These are phyloP conservation scores for Fusarium palustre DNA, from an alignment of 2,329 filamentous ascomycete genomes.

Conservation along the genomic window DNA sequence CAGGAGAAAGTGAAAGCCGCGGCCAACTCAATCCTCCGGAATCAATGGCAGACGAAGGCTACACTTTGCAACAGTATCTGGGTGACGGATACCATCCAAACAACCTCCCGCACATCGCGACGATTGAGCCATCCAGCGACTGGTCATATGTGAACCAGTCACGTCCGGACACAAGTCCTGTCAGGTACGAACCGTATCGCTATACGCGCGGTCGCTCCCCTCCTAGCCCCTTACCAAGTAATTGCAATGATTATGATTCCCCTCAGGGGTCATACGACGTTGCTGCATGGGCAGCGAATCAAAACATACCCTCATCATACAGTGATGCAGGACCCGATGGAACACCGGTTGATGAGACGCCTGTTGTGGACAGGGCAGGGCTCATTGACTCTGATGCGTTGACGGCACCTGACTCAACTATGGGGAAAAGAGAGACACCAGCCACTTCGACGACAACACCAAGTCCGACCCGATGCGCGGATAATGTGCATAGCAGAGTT, in stretches of 20 bases:
- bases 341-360: constrained; percentile 38
- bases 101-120: constrained; percentile 53
- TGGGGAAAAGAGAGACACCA: constrained; percentile 33
- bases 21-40: constrained; percentile 47
- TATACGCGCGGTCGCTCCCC: constrained; percentile 65
- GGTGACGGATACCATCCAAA: constrained; percentile 52
- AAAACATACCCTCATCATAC: constrained; percentile 55
- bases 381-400: constrained; percentile 28
- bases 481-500: not conserved
- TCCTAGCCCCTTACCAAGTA: constrained; percentile 62
- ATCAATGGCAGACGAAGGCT: constrained; percentile 57
- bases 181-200: constrained; percentile 58
- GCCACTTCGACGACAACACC: constrained; percentile 33
- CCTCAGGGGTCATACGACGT: constrained; percentile 46
- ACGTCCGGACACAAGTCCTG: constrained; percentile 52
- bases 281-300: constrained; percentile 55
- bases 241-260: constrained; percentile 54
- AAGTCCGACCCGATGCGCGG: constrained; percentile 18
- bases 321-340: constrained; percentile 50
- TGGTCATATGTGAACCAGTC: constrained; percentile 58
- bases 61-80: constrained; percentile 55
- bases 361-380: constrained; percentile 31
- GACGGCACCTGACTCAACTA: constrained; percentile 14
- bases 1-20: constrained; percentile 24
- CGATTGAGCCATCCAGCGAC: constrained; percentile 57